Evolutionary conservation across 2,329 filamentous ascomycete species (phyloP), one percentile per base, ranked within the genome.

Genomic region (Neurospora crassa): DNA sequence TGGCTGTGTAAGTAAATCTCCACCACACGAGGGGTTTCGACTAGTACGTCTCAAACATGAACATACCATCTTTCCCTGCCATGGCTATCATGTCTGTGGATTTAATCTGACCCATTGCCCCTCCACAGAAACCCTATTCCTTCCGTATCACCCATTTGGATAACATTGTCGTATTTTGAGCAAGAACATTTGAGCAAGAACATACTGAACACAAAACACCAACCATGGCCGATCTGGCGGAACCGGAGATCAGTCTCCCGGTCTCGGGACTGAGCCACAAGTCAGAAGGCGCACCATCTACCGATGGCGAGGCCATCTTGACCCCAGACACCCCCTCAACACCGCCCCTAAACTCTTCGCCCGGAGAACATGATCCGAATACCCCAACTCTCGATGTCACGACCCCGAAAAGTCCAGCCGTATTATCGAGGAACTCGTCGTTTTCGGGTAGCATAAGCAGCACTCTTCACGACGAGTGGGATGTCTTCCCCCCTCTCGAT

Each of bases 381-480:
- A 86, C 88, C 8, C 85, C 85, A 70, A 82, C 82, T n/a, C 76
- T 87, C n/a, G 83, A 81, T 45, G 53, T 63, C 3, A 82, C 79
- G 68, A 80, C 80, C 16, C 78, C 81, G 69, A 84, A 80, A 63
- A 90, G 85, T 77, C 83, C 89, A 68, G 78, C 84, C 74, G 53
- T 34, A 18, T 82, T 94, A 68, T 96, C 94, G 8, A 89, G 94
- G 72, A 91, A 92, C 70, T 86, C 88, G 18, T 97, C 94, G 18
- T 94, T 94, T 80, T 94, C 92, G n/a, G 90, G 89, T 68, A 63
- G 53, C 29, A 63, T 63, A 29, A 93, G 90, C 80, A 93, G 90
- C 79, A 91, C 89, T n/a, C 93, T 93, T 77, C 92, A 96, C 71
- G 92, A 96, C 76, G 93, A 95, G 79, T 96, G 92, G 88, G 93